phyloP scores from a whole-genome alignment of 176 grass and related monocot species.

The Carex littledalei region DNA sequence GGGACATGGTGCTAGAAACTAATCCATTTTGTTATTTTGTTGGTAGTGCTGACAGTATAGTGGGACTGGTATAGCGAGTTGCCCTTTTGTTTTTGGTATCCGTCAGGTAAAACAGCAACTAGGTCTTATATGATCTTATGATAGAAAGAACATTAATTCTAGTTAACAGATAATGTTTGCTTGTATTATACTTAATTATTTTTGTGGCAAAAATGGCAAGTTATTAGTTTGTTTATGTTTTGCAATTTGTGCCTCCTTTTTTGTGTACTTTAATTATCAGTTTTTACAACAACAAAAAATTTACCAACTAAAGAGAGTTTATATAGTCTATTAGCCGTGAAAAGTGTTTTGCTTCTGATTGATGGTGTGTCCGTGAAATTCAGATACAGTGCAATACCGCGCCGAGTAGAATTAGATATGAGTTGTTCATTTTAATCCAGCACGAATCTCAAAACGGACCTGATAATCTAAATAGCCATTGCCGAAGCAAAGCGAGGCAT shows the following conservation, averaged over 20 bases:
- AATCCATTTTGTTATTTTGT: conserved; percentile 30
- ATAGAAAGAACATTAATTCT: conserved; percentile 7
- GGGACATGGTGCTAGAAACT: conserved; percentile 7
- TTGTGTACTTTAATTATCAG: neutral
- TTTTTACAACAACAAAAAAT: neutral
- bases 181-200: neutral
- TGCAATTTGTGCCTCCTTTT: neutral
- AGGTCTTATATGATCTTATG: neutral
- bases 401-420: too few relatives aligned
- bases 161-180: neutral
- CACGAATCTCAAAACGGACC: too few relatives aligned
- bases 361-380: too few relatives aligned
- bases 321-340: neutral
- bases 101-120: neutral
- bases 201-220: neutral
- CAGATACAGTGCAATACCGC: too few relatives aligned
- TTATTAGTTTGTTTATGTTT: neutral
- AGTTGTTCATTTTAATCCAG: too few relatives aligned
- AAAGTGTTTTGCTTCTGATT: neutral
- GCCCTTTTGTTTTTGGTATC: neutral
- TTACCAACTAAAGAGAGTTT: neutral
- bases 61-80: conserved; percentile 7
- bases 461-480: too few relatives aligned
- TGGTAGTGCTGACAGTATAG: conserved; percentile 18
- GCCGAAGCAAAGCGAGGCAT: too few relatives aligned